Conservation (phyloP, 495 filamentous ascomycete genomes). For the Lasiosphaeris hirsuta region DNA sequence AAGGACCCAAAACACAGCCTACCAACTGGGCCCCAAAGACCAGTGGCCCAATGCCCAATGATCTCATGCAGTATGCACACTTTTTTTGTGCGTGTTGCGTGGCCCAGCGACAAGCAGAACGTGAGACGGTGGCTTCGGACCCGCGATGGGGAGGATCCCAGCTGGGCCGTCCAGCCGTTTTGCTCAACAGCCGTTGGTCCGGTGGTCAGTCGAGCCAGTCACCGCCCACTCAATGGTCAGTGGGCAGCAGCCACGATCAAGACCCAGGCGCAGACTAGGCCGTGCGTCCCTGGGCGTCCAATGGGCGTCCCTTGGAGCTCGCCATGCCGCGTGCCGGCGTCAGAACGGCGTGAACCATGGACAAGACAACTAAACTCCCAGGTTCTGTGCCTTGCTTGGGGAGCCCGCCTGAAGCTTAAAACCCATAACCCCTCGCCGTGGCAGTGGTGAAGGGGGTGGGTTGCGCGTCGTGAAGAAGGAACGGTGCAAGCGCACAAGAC, state of each 20-base stretch:
- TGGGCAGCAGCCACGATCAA: too few species aligned
- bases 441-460: too few species aligned
- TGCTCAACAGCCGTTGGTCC: neutral
- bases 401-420: neutral
- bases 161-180: neutral
- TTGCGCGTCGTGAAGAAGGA: too few species aligned
- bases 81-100: neutral
- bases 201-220: neutral
- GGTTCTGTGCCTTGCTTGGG: neutral
- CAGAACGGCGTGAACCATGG: neutral
- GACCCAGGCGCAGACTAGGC: too few species aligned
- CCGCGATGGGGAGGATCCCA: conserved; percentile 2
- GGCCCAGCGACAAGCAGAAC: neutral
- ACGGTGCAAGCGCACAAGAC: too few species aligned
- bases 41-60: neutral
- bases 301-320: neutral
- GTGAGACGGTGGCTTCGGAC: neutral
- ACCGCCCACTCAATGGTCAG: too few species aligned
- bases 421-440: neutral
- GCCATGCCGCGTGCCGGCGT: neutral
- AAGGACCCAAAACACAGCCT: neutral
- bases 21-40: neutral
- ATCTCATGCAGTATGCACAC: neutral
- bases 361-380: too few species aligned
- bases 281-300: too few species aligned